Percentiles rank a stretch among this genome's conserved stretches.
These are phyloP conservation scores for Pichiaceae sp. DNA, from an alignment of 1,139 yeast genomes.

Conservation along the genomic window DNA sequence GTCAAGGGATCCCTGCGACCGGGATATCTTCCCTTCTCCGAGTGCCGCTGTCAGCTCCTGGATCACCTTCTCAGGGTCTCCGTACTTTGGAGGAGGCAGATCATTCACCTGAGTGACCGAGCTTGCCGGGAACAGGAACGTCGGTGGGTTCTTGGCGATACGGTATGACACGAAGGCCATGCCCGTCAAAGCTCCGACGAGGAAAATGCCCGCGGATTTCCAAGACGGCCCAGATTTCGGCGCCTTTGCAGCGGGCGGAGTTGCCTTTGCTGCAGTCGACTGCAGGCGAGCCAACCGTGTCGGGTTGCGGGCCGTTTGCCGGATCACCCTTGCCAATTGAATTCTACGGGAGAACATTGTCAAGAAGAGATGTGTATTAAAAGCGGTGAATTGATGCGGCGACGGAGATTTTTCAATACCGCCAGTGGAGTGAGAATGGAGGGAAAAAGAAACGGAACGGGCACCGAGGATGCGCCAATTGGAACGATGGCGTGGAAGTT, in stretches of 20 bases:
- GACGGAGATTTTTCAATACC: too few relatives aligned
- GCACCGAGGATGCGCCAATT: too few relatives aligned
- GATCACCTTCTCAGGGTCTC: slow-evolving; percentile 28
- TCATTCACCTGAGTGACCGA: slow-evolving; percentile 26
- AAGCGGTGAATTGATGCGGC: too few relatives aligned
- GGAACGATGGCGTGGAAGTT: too few relatives aligned
- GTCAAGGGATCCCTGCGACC: slow-evolving; percentile 27
- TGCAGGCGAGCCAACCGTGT: too few relatives aligned
- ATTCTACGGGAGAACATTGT: too few relatives aligned
- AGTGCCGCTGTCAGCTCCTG: slow-evolving; percentile 32
- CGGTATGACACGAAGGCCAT: slow-evolving; percentile 19
- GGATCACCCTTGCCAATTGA: too few relatives aligned
- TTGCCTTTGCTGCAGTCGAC: neutral
- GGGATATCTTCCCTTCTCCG: slow-evolving; percentile 30
- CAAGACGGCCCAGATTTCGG: slow-evolving; percentile 5
- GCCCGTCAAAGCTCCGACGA: slow-evolving; percentile 17
- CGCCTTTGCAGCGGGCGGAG: neutral
- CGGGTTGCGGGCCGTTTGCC: too few relatives aligned
- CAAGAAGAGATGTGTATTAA: too few relatives aligned
- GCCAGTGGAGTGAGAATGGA: too few relatives aligned
- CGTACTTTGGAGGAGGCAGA: slow-evolving; percentile 24
- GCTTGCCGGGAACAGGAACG: slow-evolving; percentile 23
- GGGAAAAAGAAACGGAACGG: too few relatives aligned
- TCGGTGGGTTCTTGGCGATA: slow-evolving; percentile 13
- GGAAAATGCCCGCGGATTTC: slow-evolving; percentile 10